Evolutionary conservation across 202 grass and related monocot species (phyloP), one percentile per base, ranked within the genome.

Genomic region (Panicum virgatum): DNA sequence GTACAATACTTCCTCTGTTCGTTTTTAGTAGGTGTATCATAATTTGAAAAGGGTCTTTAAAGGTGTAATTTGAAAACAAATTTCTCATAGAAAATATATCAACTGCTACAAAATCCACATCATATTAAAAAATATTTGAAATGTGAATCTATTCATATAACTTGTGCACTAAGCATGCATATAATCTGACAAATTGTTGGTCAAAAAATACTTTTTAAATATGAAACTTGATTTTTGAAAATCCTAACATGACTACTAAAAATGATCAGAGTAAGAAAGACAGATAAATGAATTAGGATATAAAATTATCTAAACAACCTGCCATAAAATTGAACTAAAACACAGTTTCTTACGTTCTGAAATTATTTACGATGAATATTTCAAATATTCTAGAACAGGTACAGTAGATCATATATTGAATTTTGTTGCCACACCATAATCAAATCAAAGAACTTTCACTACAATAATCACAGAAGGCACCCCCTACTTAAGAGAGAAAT

Each of bases 321-420:
- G 46, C 58, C 39, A 22, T 7, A 83, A 78, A n/a, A 60, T 59
- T n/a, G 73, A 82, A 50, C 18, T 23, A 76, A 57, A 77, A 70
- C 3, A 56, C n/a, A 46, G 12, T 23, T 14, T 64, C 77, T 30
- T 79, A 83, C 25, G 12, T 51, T 79, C 32, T 79, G 6, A n/a
- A 26, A 52, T 69, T 12, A 59, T 19, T 27, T 50, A 52, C 29
- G 39, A 36, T 37, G 20, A n/a, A 70, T 30, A 72, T 5, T 26
- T 26, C 19, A 77, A 77, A 77, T 65, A 9, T 77, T 77, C 53
- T 20, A 63, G 22, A 54, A 69, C 15, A 81, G n/a, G 15, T 25
- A 38, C 3, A 56, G 19, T 58, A 42, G 32, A 37, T 52, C 5
- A 42, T 76, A 6, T 37, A 36, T 14, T 20, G 19, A 75, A 58